Evolutionary conservation across 2,329 filamentous ascomycete genomes (phyloP).

Genomic region (Colletotrichum tanaceti): DNA sequence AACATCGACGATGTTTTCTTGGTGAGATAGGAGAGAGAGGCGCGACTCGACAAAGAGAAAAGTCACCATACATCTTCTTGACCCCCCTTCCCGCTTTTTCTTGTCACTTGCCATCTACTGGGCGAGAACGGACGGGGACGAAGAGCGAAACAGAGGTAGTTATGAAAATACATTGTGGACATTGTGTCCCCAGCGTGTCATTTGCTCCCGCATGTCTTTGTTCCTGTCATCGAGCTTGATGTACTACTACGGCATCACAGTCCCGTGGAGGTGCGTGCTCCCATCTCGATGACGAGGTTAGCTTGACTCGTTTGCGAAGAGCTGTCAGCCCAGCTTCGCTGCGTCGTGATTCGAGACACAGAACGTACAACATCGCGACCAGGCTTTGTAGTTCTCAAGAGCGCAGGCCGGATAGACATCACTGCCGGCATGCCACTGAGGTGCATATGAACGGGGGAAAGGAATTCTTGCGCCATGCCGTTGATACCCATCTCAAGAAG

Average conservation of each 20-base stretch:
- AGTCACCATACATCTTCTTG: background rate
- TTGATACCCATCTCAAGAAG: slow-evolving; percentile 6
- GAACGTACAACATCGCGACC: background rate
- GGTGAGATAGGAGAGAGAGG: too few relatives aligned
- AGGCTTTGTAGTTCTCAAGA: slow-evolving; percentile 6
- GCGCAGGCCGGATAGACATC: background rate
- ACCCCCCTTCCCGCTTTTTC: background rate
- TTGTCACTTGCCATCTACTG: background rate
- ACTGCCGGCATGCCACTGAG: background rate
- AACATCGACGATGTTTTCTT: too few relatives aligned
- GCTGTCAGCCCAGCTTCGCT: slow-evolving; percentile 33
- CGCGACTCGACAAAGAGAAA: background rate
- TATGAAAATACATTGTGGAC: background rate
- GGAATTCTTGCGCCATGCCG: slow-evolving; percentile 6
- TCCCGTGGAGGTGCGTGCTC: background rate
- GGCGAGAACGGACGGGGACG: background rate
- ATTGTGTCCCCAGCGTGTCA: too few relatives aligned
- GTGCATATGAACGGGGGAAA: slow-evolving; percentile 1
- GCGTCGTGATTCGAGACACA: background rate
- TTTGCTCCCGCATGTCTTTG: background rate
- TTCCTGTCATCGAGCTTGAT: background rate
- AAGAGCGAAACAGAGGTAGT: background rate
- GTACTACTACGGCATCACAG: background rate
- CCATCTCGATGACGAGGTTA: slow-evolving; percentile 22
- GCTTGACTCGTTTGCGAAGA: slow-evolving; percentile 18